Evolutionary conservation across 1,284 basidiomycete species (phyloP).

Genomic region (Puccinia polysora): DNA sequence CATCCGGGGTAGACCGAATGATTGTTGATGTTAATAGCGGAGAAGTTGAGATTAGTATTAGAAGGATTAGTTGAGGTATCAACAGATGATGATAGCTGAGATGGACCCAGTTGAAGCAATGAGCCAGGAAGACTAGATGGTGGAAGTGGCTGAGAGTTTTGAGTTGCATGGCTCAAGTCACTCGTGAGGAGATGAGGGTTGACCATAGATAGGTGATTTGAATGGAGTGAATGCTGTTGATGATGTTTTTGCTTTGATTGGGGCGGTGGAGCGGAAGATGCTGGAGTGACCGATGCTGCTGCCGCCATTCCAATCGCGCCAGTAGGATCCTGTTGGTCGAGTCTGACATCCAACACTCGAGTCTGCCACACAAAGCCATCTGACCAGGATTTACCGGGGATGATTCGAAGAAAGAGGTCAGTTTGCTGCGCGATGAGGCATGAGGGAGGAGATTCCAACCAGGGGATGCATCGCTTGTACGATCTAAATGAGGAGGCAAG

Average conservation of each 20-base stretch:
- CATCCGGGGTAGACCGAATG: background rate
- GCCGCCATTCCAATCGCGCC: slow-evolving; percentile 49
- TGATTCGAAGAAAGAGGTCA: background rate
- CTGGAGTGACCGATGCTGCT: slow-evolving; percentile 47
- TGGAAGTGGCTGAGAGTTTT: too few species aligned
- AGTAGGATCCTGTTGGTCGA: slow-evolving; percentile 50
- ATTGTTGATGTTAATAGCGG: background rate
- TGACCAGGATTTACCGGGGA: background rate
- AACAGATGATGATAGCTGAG: background rate
- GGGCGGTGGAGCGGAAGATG: slow-evolving; percentile 44
- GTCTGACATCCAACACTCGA: slow-evolving; percentile 49
- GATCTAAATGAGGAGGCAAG: background rate
- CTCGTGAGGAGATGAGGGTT: too few species aligned
- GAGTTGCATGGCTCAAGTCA: too few species aligned
- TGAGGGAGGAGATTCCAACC: background rate
- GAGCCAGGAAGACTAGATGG: background rate
- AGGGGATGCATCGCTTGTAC: background rate
- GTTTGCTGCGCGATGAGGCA: background rate
- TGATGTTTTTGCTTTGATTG: slow-evolving; percentile 44
- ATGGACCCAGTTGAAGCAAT: background rate
- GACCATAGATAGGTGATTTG: slow-evolving; percentile 28
- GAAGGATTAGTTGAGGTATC: too few species aligned
- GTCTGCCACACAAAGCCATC: slow-evolving; percentile 48
- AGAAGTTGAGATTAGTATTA: too few species aligned
- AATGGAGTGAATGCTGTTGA: slow-evolving; percentile 17